Conservation (phyloP, 2,329 filamentous ascomycete genomes). For the Aaosphaeria arxii region DNA sequence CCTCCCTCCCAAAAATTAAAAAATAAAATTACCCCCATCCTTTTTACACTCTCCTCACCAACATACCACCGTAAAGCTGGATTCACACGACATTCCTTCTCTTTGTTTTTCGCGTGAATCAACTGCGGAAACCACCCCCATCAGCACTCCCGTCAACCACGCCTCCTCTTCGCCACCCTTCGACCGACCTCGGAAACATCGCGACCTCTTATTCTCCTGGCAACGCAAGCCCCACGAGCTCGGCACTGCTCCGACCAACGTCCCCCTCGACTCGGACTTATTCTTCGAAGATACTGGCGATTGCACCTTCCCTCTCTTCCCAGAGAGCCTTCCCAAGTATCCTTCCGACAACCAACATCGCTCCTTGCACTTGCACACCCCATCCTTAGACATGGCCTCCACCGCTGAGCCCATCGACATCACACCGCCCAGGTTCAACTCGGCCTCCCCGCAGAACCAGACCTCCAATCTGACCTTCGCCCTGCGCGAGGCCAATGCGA, state of each 20-base stretch:
- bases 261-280: constrained; percentile 29
- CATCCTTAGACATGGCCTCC: constrained; percentile 43
- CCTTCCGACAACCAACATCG: not conserved
- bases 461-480: constrained; percentile 63
- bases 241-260: constrained; percentile 20
- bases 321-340: constrained; percentile 25
- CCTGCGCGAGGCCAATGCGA: constrained; percentile 47
- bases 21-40: too few species aligned
- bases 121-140: constrained; percentile 52
- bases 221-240: constrained; percentile 40
- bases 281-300: constrained; percentile 42
- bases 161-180: constrained; percentile 41
- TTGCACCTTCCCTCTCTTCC: constrained; percentile 40
- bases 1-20: too few species aligned
- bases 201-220: constrained; percentile 43
- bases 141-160: constrained; percentile 39
- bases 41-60: not conserved
- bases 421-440: constrained; percentile 52
- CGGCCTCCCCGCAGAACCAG: constrained; percentile 59
- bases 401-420: constrained; percentile 60
- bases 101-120: constrained; percentile 53
- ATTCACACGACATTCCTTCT: constrained; percentile 52
- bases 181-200: constrained; percentile 43
- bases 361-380: constrained; percentile 1
- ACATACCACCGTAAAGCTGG: constrained; percentile 48